Base-by-base conservation (phyloP, 148 eudicot species). In the Chenopodium formosanum region DNA sequence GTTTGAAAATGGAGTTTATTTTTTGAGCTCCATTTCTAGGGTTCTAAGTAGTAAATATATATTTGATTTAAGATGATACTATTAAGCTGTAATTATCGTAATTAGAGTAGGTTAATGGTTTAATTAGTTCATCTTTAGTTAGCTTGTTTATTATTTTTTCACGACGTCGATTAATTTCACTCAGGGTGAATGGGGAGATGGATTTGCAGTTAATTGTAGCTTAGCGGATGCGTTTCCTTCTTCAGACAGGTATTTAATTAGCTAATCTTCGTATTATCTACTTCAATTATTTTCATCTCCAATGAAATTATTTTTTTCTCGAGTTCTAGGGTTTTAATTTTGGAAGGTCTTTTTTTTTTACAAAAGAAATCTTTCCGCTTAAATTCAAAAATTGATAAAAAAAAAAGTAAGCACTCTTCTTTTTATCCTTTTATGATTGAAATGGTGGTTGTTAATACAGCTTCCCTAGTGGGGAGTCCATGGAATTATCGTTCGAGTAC, bases 191-290 rank as follows among this genome's bases (percentile, higher is more conserved):
- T 85, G 80, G 75, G 87, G 84, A 29, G 84, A 79, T 78, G 75
- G 75, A 71, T 83, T 77, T 7, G 77, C 74, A 11, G 78, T 70
- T 2, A 83, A 87, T 86, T 79, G 80, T 25, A 86, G 84, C 88
- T 86, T 79, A 3, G 82, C 17, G 29, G 81, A 87, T 34, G 78
- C 80, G 13, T 22, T 80, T 66, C 85, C 76, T 31, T 77, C 87
- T 78, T 65, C 75, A 4, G 75, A 86, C 80, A 92, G 95, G 97
- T 93, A 89, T 82, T 53, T 23, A 29, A 20, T 0, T 70, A 17
- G 47, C 20, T 27, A 20, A 20, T 62, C 66, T 7, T 9, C 19
- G 1, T 62, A 22, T 3, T 20, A 3, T 56, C 22, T 56, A 56
- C 70, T 68, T n/a, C 74, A 4, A 58, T 79, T 32, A 16, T 32